Evolutionary conservation across 2,329 filamentous ascomycete species (phyloP), one percentile per base, ranked within the genome.

Genomic region (Chaetothyriales sp.): DNA sequence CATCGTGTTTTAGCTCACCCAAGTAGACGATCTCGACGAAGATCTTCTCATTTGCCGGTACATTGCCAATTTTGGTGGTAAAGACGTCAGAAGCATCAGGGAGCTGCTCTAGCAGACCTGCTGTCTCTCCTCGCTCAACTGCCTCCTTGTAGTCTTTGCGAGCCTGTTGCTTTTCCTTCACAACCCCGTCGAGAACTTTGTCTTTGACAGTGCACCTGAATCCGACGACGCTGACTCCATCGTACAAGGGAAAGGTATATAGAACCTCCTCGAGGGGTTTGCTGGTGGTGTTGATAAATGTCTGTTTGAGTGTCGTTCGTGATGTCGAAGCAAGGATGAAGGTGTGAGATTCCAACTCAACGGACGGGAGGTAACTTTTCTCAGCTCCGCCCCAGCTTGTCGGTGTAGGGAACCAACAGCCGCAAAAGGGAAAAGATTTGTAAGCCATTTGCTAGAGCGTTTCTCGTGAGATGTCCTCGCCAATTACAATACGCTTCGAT

Each of bases 171-270:
- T 77, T 80, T 59, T 85, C 79, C 62, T 85, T 81, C 44, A 88
- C 83, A 10, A 82, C 65, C 13, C 85, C 83, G 2, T 71, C 70
- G 15, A 77, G 70, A 10, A 64, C 59, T 18, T 78, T 77, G 29
- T 73, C 67, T 33, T 76, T 81, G 46, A 88, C 72, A 13, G 70
- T 76, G 66, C 82, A 87, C 4, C 71, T 76, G 57, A 88, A 89
- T 2, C 70, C 74, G 6, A 83, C 81, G 0, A 89, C 79, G 5
- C 78, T 82, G 15, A 85, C 80, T 8, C 84, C 83, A 61, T 86
- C 82, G 56, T 83, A 85, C 0, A 89, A 71, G 0, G 85, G 85
- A 56, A 89, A 88, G 0, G 75, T 74, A 63, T 89, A 89, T 13
- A 72, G 70, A 15, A 80, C 73, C 61, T 86, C 70, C 7, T 70